These are phyloP conservation scores for Miscanthus lutarioriparius DNA, from an alignment of 176 grass and related monocot genomes.

Conservation along the genomic window DNA sequence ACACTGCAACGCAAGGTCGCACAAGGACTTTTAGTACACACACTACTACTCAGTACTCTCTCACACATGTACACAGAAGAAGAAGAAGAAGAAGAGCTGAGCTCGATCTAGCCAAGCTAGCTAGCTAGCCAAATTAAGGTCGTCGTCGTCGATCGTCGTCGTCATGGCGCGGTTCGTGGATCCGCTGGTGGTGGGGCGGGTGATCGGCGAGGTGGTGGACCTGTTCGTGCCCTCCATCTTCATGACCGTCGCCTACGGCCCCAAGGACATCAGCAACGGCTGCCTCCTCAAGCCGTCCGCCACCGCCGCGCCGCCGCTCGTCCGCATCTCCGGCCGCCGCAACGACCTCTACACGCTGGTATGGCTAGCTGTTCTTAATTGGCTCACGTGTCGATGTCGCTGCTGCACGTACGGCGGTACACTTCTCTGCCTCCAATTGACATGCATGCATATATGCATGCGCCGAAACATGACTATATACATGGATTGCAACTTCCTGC, in stretches of 20 bases:
- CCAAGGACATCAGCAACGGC: constrained; percentile 80
- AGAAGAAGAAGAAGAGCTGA: no score
- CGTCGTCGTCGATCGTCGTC: background rate
- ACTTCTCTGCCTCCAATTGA: background rate
- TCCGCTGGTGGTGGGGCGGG: constrained; percentile 77
- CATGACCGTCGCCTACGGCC: constrained; percentile 62
- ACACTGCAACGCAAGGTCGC: background rate
- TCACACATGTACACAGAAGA: background rate
- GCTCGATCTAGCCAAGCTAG: background rate
- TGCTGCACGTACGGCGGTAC: background rate
- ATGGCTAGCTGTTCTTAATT: background rate
- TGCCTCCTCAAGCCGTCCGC: constrained; percentile 73
- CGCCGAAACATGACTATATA: background rate
- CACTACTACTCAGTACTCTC: no score
- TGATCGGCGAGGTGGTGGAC: constrained; percentile 90
- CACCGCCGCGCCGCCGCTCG: constrained; percentile 45
- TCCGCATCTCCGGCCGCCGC: constrained; percentile 58
- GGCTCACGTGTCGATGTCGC: background rate
- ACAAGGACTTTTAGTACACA: no score
- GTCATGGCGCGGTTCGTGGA: constrained; percentile 63
- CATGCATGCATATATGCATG: background rate
- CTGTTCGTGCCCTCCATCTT: constrained; percentile 67
- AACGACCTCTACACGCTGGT: constrained; percentile 77
- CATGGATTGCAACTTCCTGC: background rate
- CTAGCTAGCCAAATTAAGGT: background rate